Base-by-base conservation (phyloP, 2,329 filamentous ascomycete species). In the Helicocarpus griseus region DNA sequence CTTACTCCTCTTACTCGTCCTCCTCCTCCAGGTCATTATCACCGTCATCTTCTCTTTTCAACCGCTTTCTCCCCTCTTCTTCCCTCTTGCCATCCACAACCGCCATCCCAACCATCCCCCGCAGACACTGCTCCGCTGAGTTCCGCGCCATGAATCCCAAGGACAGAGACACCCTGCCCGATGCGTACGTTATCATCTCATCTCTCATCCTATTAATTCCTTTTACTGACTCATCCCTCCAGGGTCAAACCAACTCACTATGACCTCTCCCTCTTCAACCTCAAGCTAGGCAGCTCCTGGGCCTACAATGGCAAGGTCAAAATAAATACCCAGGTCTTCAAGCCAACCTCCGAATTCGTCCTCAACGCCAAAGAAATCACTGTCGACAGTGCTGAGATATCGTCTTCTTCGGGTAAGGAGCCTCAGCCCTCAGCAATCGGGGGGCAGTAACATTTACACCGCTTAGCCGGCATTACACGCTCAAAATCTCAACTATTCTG, bases 231-330 rank as follows among this genome's bases (percentile, higher is more conserved):
- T 36, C 33, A 33, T 13, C 44, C 4, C 36, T 7, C 38, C 55
- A 83, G 80, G 64, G 82, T 91, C 65, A 91, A 89, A 73, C 89
- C 93, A 2, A 74, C 77, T 56, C 89, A 97, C 73, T 98, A 98
- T 73, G 76, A 81, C 63, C 77, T 98, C 58, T 88, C 85, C 51
- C 79, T 98, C 60, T 82, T 77, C 64, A 85, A 93, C 61, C 74
- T 98, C 57, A 84, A 95, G 60, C 72, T 82, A 50, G 78, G 79
- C 57, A 80, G 79, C 51, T 73, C 73, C 54, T 95, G 91, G 83
- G 82, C 79, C 54, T 98, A 91, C 74, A 82, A 91, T 72, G 93
- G 93, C 58, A 82, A 78, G 19, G 87, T 96, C 57, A 85, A 81
- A 58, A 94, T 98, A 67, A 79, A 86, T 59, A 77, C 85, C 53